These are phyloP conservation scores for Excoecaria agallocha DNA, from an alignment of 345 rosid species.

Conservation along the genomic window DNA sequence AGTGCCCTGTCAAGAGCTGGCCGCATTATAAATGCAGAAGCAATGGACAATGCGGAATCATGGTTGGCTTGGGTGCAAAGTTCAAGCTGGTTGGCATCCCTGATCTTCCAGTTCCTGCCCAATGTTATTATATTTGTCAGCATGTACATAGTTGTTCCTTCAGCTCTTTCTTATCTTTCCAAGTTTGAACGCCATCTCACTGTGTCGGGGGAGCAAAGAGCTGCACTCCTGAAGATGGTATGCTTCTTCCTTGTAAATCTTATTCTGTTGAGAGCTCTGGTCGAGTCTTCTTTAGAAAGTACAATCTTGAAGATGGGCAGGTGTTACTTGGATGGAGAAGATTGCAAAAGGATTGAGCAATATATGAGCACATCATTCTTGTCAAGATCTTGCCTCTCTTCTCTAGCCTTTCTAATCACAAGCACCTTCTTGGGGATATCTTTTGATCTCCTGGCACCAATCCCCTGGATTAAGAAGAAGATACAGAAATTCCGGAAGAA, in stretches of 20 bases:
- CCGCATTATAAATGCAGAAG: constrained; percentile 85
- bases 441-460: constrained; percentile 80
- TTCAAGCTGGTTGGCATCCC: constrained; percentile 88
- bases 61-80: constrained; percentile 95
- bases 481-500: constrained; percentile 80
- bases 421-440: constrained; percentile 96
- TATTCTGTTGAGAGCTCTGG: constrained; percentile 76
- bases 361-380: constrained; percentile 91
- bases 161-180: constrained; percentile 84
- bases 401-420: constrained; percentile 86
- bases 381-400: constrained; percentile 88
- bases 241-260: constrained; percentile 98
- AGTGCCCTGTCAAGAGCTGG: constrained; percentile 84
- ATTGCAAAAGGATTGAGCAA: constrained; percentile 94
- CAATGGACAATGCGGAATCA: constrained; percentile 78
- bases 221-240: constrained; percentile 95
- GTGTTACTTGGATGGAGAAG: constrained; percentile 95
- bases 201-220: constrained; percentile 86
- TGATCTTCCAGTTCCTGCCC: constrained; percentile 88
- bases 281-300: constrained; percentile 84
- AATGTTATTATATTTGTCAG: constrained; percentile 88
- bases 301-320: constrained; percentile 85
- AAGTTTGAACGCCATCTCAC: constrained; percentile 92
- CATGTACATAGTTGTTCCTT: constrained; percentile 89
- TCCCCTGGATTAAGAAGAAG: constrained; percentile 96